These are phyloP conservation scores for Suillus sp. DNA, from an alignment of 768 basidiomycete genomes.

Conservation along the genomic window DNA sequence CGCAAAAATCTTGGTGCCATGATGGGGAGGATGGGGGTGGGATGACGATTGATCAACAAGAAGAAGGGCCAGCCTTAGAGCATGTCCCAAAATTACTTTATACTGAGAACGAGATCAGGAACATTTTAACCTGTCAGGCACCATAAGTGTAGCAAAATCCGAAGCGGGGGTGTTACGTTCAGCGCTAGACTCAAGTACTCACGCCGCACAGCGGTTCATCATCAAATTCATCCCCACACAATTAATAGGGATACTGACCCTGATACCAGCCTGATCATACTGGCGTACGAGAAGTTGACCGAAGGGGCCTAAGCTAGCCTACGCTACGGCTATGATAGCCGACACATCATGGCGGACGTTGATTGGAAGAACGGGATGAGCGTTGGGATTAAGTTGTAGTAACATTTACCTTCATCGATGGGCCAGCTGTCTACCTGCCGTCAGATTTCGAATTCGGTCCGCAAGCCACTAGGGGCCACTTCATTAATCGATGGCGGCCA, in stretches of 20 bases:
- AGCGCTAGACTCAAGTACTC: neutral
- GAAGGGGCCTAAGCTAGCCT: neutral
- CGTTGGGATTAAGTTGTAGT: neutral
- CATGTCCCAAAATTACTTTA: neutral
- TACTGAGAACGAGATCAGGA: neutral
- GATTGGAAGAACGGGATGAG: neutral
- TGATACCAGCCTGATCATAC: neutral
- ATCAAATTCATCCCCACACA: neutral
- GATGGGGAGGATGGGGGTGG: neutral
- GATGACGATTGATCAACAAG: neutral
- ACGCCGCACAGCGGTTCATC: neutral
- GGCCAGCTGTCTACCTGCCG: no score
- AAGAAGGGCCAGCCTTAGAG: neutral
- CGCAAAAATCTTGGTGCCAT: constrained; percentile 56
- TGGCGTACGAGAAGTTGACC: neutral
- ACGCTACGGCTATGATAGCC: neutral
- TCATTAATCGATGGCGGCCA: no score
- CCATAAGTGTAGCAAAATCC: neutral
- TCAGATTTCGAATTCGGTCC: no score
- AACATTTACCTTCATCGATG: no score
- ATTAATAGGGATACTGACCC: neutral
- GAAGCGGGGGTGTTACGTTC: neutral
- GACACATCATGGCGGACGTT: neutral
- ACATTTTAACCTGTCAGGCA: neutral
- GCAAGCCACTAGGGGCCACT: no score